phyloP scores from a whole-genome alignment of 164 flowering plant genomes.

The Macadamia tetraphylla region DNA sequence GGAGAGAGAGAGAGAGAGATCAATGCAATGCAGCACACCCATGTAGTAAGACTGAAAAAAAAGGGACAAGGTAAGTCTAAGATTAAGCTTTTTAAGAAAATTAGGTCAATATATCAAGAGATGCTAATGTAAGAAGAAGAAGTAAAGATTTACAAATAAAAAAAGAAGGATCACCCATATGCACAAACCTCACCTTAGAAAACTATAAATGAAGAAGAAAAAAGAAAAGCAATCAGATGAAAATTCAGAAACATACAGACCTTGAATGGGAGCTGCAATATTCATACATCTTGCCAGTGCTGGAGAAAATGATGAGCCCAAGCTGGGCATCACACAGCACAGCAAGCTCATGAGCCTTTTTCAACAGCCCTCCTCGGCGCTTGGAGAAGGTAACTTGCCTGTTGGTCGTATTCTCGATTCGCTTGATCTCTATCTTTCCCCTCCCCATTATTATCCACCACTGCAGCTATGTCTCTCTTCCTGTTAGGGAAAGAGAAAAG shows the following conservation, averaged over 20 bases:
- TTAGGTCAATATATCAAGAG: neutral
- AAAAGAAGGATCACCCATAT: neutral
- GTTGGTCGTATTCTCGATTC: conserved; percentile 36
- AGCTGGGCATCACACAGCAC: conserved; percentile 55
- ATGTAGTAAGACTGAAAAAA: too few species aligned
- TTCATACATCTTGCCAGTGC: conserved; percentile 32
- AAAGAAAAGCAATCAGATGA: neutral
- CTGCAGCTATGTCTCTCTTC: conserved; percentile 4
- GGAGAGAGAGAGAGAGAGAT: neutral
- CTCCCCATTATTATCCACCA: conserved; percentile 22
- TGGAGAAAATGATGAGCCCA: conserved; percentile 47
- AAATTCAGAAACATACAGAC: conserved; percentile 5
- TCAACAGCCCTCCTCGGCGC: conserved; percentile 39
- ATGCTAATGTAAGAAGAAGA: neutral
- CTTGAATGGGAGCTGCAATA: conserved; percentile 20
- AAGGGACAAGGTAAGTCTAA: too few species aligned
- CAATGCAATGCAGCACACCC: too few species aligned
- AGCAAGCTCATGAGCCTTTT: conserved; percentile 47
- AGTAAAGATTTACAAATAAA: neutral
- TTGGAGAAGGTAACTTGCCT: conserved; percentile 50
- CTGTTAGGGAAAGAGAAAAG: conserved; percentile 9
- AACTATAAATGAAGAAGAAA: neutral
- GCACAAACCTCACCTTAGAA: neutral
- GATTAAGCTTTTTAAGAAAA: neutral
- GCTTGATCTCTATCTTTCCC: conserved; percentile 32